These are phyloP conservation scores for Penicillium paneum DNA, from an alignment of 2,329 filamentous ascomycete genomes.

Conservation along the genomic window DNA sequence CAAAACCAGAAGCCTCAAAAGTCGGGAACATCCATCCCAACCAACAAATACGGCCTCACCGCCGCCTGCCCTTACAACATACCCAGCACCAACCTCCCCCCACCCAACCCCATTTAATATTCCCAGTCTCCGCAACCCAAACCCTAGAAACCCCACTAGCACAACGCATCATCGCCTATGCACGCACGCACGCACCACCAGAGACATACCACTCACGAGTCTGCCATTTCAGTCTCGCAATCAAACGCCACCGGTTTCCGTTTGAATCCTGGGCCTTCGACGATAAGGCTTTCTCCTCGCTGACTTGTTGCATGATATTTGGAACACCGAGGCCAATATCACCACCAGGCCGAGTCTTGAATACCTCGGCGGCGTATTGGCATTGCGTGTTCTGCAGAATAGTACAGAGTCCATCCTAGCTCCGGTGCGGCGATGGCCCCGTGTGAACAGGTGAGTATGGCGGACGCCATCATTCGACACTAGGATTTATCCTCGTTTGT, in stretches of 20 bases:
- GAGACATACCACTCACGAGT: conserved; percentile 70
- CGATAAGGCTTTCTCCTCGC: conserved; percentile 59
- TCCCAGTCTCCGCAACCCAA: conserved; percentile 28
- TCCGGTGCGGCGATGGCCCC: conserved; percentile 32
- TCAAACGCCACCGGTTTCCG: conserved; percentile 42
- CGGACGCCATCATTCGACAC: conserved; percentile 70
- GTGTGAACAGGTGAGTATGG: conserved; percentile 60
- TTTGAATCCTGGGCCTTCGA: conserved; percentile 39
- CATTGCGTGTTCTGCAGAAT: conserved; percentile 54
- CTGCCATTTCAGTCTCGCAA: conserved; percentile 59
- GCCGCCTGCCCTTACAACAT: conserved; percentile 27
- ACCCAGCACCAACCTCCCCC: conserved; percentile 8
- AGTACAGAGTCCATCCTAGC: background rate
- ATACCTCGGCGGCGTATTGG: conserved; percentile 64
- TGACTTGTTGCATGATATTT: conserved; percentile 71
- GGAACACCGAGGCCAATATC: conserved; percentile 59
- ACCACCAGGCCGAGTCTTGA: conserved; percentile 67
- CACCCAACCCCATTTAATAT: conserved; percentile 22
- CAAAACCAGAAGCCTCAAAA: background rate
- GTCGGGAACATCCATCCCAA: conserved; percentile 14
- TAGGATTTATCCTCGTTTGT: conserved; percentile 65
- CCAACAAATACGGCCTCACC: conserved; percentile 35
- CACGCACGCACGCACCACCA: conserved; percentile 28
- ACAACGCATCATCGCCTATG: conserved; percentile 38
- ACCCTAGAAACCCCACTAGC: conserved; percentile 35